A percentile compares a stretch with the other conserved stretches of the same genome.
phyloP scores from a whole-genome alignment of 1,284 basidiomycete genomes.

The Xanthoconium separans region DNA sequence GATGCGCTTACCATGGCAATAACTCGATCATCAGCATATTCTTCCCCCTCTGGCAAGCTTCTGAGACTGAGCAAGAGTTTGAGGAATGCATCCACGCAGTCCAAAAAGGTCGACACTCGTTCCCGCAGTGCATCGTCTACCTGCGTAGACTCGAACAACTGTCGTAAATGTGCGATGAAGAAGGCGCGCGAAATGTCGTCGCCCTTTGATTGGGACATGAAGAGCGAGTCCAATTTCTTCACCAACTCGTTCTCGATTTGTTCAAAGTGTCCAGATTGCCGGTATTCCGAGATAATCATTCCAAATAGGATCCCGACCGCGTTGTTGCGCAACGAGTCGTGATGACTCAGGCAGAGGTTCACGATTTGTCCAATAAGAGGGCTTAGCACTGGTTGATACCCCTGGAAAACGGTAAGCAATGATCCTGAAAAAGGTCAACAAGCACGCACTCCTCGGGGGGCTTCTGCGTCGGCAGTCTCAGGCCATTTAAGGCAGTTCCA shows the following conservation, averaged over 20 bases:
- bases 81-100: conserved; percentile 91
- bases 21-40: conserved; percentile 91
- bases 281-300: conserved; percentile 94
- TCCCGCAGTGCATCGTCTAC: conserved; percentile 79
- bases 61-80: conserved; percentile 90
- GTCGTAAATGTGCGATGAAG: conserved; percentile 90
- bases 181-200: conserved; percentile 90
- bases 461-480: conserved; percentile 54
- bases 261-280: conserved; percentile 78
- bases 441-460: conserved; percentile 59
- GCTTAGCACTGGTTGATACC: conserved; percentile 81
- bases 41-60: conserved; percentile 92
- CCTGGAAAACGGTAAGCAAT: conserved; percentile 42
- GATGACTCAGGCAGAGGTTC: conserved; percentile 91
- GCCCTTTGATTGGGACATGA: conserved; percentile 88
- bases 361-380: conserved; percentile 90
- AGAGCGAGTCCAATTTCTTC: conserved; percentile 87
- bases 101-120: conserved; percentile 80
- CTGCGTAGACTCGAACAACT: conserved; percentile 81
- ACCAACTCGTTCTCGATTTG: conserved; percentile 94
- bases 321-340: conserved; percentile 87
- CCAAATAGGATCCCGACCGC: conserved; percentile 92
- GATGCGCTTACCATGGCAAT: conserved; percentile 70
- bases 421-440: neutral
- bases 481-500: conserved; percentile 90